Evolutionary conservation across 2,329 filamentous ascomycete genomes (phyloP).

Genomic region (Camillea tinctor): DNA sequence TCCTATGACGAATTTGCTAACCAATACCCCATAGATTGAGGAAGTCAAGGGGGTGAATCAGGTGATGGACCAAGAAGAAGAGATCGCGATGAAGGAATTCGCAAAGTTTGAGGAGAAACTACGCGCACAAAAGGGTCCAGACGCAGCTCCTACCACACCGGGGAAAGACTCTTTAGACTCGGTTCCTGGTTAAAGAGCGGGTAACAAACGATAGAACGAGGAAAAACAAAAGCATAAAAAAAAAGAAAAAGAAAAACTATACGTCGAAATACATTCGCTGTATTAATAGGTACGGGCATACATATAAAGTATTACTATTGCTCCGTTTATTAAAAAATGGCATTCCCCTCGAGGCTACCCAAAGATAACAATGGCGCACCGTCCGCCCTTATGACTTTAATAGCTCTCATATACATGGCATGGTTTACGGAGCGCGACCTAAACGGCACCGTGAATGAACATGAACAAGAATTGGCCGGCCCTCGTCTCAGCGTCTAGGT

Average conservation of each 20-base stretch:
- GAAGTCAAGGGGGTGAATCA: slow-evolving; percentile 93
- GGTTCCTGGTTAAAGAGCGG: slow-evolving; percentile 32
- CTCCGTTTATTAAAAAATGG: neutral
- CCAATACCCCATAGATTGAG: slow-evolving; percentile 67
- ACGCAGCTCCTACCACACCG: slow-evolving; percentile 36
- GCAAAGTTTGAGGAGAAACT: slow-evolving; percentile 90
- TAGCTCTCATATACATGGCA: neutral
- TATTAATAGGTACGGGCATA: neutral
- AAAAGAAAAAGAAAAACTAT: too few relatives aligned
- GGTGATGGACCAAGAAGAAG: slow-evolving; percentile 87
- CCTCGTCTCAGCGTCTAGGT: neutral
- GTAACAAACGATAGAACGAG: too few relatives aligned
- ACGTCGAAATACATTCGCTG: neutral
- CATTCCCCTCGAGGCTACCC: neutral
- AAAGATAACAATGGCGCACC: neutral
- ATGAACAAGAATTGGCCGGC: neutral
- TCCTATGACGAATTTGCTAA: slow-evolving; percentile 25
- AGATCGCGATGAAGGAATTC: slow-evolving; percentile 83
- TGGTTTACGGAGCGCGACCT: neutral
- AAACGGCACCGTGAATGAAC: neutral
- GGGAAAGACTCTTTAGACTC: slow-evolving; percentile 40
- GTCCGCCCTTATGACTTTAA: neutral
- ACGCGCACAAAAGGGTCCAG: slow-evolving; percentile 50
- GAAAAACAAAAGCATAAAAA: neutral
- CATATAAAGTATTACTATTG: neutral